Base-by-base conservation (phyloP, 768 basidiomycete genomes). In the Psilocybe subaeruginosa region DNA sequence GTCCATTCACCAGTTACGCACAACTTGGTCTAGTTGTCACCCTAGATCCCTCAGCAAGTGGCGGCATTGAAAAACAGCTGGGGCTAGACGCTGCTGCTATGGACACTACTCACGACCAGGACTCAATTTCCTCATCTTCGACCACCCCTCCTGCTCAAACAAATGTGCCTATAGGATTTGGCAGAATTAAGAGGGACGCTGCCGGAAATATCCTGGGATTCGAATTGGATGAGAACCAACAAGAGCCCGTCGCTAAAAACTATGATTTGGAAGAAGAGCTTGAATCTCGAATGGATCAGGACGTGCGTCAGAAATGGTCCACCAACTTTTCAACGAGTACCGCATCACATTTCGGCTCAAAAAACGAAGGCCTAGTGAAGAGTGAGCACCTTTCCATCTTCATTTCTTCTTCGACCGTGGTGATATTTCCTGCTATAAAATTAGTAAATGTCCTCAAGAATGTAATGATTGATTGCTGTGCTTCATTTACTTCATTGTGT, bases 151-250 rank as follows among this genome's bases (percentile, higher is more conserved):
- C 70, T 35, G 47, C 71, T 35, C 64, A 35, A 23, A 48, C 68
- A 57, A 59, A 71, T 29, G 76, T 86, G 51, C 86, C 84, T 11
- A 85, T 79, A 66, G 91, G 91, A 1, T 89, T 85, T 70, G 95
- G 94, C 31, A 84, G 86, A 69, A 95, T 98, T 66, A 73, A 94
- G 54, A 83, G 94, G 50, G 95, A 96, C 72, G 86, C 81, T 39
- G 77, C 82, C 2, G 95, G 95, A 30, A 89, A 89, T 64, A 80
- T 96, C 41, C 68, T 94, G 19, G 80, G 85, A 50, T 78, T 95
- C 45, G 87, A 92, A 68, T 68, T 95, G 56, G 75, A 81, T 14
- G 83, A 88, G 59, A 84, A 82, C 45, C 82, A 82, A 31, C 80
- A 80, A 45, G 60, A 61, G 29, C 30, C 49, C 8, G 46, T 62